Base-by-base conservation (phyloP, 441 rosid species). In the Brassica balearica region DNA sequence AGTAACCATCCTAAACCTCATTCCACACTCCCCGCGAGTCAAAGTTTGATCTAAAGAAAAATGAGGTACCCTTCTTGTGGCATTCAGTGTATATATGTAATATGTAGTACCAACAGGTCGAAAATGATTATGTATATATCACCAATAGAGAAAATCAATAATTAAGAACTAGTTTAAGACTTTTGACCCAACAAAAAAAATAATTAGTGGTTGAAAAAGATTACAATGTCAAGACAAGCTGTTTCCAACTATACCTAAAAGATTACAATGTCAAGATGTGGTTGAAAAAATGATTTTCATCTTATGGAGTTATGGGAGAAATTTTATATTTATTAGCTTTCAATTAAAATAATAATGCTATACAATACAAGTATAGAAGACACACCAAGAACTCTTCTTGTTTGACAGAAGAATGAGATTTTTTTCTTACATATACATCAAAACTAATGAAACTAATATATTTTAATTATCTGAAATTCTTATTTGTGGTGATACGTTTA, bases 351-450 rank as follows among this genome's bases (percentile, higher is more conserved):
- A 60, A 2, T 2, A 60, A 60, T 60, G 3, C 7, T 22, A 15
- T 17, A 56, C 56, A 51, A 5, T 5, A 46, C 53, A 46, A 12
- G 7, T 51, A 51, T 53, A 53, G 22, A 53, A 53, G 22, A 5
- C 8, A 51, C 20, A 15, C 58, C 58, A 15, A 58, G n/a, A 58
- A 58, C 62, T 19, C 3, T 58, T 59, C 64, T 59, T 59, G 64
- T 22, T 22, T 59, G 64, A 59, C 64, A 8, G 61, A 8, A 19
- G 4, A 53, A 15, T 43, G 51, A 43, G 51, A 10, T 43, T 8
- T 36, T 23, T 6, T 53, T 53, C 59, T 53, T 53, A 53, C 59
- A 15, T 53, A 14, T 14, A 59, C 8, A 15, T 59, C 15, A 59
- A 59, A 4, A 59, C 32, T 4, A 59, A 59, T 59, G 14, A 58